These are phyloP conservation scores for Populus trichocarpa DNA, from an alignment of 441 rosid species.

Conservation along the genomic window DNA sequence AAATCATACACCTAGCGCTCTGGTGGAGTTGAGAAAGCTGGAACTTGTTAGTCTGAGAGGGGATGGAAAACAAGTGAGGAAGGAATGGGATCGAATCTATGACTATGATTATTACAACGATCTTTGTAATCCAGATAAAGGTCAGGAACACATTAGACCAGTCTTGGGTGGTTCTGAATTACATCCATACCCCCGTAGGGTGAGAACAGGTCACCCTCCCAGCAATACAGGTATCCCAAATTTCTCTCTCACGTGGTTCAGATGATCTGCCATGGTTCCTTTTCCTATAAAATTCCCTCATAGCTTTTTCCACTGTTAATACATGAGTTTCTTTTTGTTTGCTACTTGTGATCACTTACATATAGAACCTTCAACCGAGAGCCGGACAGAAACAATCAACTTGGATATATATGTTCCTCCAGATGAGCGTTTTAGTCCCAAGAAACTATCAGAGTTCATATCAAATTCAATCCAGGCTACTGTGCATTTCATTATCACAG, in stretches of 20 bases:
- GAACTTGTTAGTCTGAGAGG: constrained; percentile 57
- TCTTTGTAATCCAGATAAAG: constrained; percentile 50
- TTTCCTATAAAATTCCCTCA: background rate
- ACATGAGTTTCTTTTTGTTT: too few species aligned
- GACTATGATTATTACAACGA: constrained; percentile 16
- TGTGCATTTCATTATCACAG: constrained; percentile 37
- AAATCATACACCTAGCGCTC: constrained; percentile 45
- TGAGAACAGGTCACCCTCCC: constrained; percentile 42
- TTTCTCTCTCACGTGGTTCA: background rate
- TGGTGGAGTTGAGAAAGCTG: constrained; percentile 41
- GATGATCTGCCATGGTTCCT: background rate
- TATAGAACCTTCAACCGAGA: constrained; percentile 32
- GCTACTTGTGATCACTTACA: constrained; percentile 4
- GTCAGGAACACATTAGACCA: constrained; percentile 38
- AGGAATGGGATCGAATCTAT: constrained; percentile 61
- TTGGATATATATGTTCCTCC: constrained; percentile 55
- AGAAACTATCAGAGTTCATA: constrained; percentile 44
- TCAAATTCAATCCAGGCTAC: constrained; percentile 39
- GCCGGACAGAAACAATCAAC: constrained; percentile 28
- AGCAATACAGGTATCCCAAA: constrained; percentile 35
- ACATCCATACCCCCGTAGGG: constrained; percentile 62
- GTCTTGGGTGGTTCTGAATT: constrained; percentile 44
- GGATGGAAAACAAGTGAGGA: constrained; percentile 48
- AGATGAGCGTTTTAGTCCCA: constrained; percentile 54
- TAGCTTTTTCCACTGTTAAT: background rate